phyloP scores from a whole-genome alignment of 306 rosid genomes.

The Vachellia collinsii region DNA sequence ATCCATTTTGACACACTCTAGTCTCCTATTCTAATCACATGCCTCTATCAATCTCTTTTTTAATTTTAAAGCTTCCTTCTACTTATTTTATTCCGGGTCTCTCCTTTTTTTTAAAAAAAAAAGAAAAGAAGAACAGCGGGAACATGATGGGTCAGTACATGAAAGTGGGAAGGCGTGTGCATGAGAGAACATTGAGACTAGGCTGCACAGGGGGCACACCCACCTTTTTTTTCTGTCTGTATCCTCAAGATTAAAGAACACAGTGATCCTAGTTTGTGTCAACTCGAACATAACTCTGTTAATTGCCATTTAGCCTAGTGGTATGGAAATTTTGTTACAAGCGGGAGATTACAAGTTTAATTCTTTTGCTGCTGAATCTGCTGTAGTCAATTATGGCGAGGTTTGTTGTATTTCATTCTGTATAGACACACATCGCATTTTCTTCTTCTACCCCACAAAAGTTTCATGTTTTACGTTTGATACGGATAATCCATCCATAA shows the following conservation, averaged over 20 bases:
- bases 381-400: neutral
- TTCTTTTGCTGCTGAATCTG: neutral
- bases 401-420: neutral
- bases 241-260: neutral
- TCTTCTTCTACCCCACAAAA: neutral
- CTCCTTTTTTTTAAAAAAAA: too few relatives aligned
- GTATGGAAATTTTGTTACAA: too few relatives aligned
- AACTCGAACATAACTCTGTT: too few relatives aligned
- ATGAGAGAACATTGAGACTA: slow-evolving; percentile 51
- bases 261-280: too few relatives aligned
- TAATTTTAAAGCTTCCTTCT: neutral
- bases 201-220: neutral
- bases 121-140: too few relatives aligned
- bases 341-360: too few relatives aligned
- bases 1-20: neutral
- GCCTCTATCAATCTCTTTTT: neutral
- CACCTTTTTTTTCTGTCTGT: neutral
- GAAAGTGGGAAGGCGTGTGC: slow-evolving; percentile 45
- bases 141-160: slow-evolving; percentile 9
- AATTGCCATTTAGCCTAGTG: too few relatives aligned
- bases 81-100: too few relatives aligned
- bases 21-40: neutral
- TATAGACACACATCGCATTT: neutral
- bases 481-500: too few relatives aligned
- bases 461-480: too few relatives aligned